Conservation (phyloP, 164 flowering plant species). For the Macadamia tetraphylla region DNA sequence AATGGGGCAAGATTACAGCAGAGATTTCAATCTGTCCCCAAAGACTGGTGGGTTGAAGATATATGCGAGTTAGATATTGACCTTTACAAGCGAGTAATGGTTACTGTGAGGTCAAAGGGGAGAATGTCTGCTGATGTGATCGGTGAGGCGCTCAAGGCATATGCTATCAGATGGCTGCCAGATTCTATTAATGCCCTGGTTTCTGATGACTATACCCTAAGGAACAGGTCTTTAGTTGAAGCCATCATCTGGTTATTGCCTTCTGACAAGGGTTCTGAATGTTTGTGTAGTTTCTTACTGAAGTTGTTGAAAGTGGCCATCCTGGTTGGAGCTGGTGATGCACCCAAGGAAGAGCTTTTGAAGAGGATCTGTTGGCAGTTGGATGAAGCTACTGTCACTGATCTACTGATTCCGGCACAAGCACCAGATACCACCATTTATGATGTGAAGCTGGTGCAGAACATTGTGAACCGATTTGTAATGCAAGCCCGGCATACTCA, state of each 20-base stretch:
- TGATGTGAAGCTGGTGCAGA: conserved; percentile 61
- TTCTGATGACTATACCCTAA: conserved; percentile 40
- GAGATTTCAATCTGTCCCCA: conserved; percentile 49
- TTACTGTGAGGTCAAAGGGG: conserved; percentile 71
- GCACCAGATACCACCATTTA: conserved; percentile 41
- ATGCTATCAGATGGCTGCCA: conserved; percentile 79
- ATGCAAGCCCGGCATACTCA: conserved; percentile 20
- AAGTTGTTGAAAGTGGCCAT: conserved; percentile 66
- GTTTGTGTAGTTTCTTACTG: conserved; percentile 79
- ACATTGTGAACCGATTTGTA: conserved; percentile 42
- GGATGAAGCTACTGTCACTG: conserved; percentile 67
- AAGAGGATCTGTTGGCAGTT: conserved; percentile 50
- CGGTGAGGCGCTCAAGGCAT: conserved; percentile 71
- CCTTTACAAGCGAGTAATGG: conserved; percentile 65
- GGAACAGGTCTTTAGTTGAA: conserved; percentile 59
- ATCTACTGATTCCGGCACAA: conserved; percentile 67
- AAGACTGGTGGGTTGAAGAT: conserved; percentile 96
- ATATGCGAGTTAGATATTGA: conserved; percentile 82
- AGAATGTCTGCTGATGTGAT: conserved; percentile 69
- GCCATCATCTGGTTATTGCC: conserved; percentile 68
- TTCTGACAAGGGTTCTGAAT: conserved; percentile 41
- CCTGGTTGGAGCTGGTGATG: conserved; percentile 61
- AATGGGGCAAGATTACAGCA: conserved; percentile 24
- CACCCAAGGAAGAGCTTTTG: conserved; percentile 50
- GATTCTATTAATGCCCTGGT: conserved; percentile 46